Conservation (phyloP, 164 flowering plant species). For the Santalum album region DNA sequence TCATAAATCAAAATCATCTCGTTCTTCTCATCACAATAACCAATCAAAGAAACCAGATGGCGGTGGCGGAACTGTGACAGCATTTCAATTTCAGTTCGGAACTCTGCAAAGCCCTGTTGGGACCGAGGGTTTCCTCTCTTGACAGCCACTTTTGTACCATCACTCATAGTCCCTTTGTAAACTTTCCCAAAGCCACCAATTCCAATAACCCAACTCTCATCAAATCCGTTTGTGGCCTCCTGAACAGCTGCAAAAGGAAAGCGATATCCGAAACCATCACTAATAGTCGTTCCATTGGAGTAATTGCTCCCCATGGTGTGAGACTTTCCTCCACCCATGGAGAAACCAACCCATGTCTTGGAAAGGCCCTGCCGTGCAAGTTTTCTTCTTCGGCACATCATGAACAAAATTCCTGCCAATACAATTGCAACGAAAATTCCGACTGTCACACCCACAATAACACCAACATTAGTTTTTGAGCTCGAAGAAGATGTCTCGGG, state of each 20-base stretch:
- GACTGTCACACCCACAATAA: slow-evolving; percentile 29
- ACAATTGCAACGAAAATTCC: slow-evolving; percentile 25
- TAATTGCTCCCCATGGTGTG: slow-evolving; percentile 55
- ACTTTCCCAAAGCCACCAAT: slow-evolving; percentile 90
- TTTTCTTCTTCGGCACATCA: slow-evolving; percentile 19
- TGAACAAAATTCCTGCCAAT: slow-evolving; percentile 21
- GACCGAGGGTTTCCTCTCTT: slow-evolving; percentile 74
- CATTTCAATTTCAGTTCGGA: slow-evolving; percentile 78
- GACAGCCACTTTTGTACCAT: slow-evolving; percentile 71
- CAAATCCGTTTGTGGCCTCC: slow-evolving; percentile 73
- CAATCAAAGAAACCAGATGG: slow-evolving; percentile 75
- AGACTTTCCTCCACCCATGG: slow-evolving; percentile 36
- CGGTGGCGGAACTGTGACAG: slow-evolving; percentile 77
- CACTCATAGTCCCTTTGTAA: slow-evolving; percentile 54
- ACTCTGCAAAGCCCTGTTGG: slow-evolving; percentile 79
- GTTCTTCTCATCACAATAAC: slow-evolving; percentile 70
- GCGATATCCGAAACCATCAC: slow-evolving; percentile 28
- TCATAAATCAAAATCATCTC: slow-evolving; percentile 85
- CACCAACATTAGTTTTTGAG: slow-evolving; percentile 21
- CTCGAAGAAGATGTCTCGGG: background rate
- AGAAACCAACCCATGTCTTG: slow-evolving; percentile 56
- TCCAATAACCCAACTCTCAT: slow-evolving; percentile 72
- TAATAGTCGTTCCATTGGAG: slow-evolving; percentile 43
- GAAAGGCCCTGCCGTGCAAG: slow-evolving; percentile 23
- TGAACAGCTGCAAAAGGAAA: slow-evolving; percentile 53